Conservation (phyloP, 2,329 filamentous ascomycete genomes). For the Xylaria sp. region DNA sequence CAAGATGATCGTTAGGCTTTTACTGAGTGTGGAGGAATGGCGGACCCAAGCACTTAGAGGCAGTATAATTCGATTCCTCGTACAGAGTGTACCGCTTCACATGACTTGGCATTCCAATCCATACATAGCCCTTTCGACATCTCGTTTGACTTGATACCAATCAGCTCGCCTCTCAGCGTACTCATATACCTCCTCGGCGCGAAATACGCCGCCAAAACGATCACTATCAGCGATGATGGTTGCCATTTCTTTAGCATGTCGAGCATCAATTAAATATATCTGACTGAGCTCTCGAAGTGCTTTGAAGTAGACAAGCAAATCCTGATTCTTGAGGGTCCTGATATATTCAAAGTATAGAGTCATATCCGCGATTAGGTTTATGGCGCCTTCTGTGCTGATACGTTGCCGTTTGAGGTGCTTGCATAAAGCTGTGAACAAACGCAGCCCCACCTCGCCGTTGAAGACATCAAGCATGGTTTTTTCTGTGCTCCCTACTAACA, state of each 20-base stretch:
- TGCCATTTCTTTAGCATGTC: conserved; percentile 93
- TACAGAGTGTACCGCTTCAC: conserved; percentile 57
- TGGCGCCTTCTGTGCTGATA: conserved; percentile 86
- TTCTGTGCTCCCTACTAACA: conserved; percentile 94
- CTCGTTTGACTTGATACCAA: conserved; percentile 89
- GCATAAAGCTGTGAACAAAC: conserved; percentile 90
- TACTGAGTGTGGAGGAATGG: conserved; percentile 6
- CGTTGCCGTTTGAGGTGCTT: conserved; percentile 98
- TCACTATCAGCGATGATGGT: conserved; percentile 92
- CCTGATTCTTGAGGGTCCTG: conserved; percentile 80
- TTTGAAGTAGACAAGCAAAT: conserved; percentile 89
- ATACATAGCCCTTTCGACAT: conserved; percentile 97
- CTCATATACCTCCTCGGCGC: conserved; percentile 96
- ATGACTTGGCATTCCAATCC: conserved; percentile 89
- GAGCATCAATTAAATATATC: conserved; percentile 90
- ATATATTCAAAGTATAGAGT: conserved; percentile 92
- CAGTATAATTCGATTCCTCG: background rate
- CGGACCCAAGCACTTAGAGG: background rate
- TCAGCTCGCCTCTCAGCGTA: conserved; percentile 94
- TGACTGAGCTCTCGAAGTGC: conserved; percentile 92
- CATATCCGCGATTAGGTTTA: conserved; percentile 96
- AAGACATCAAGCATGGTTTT: conserved; percentile 99
- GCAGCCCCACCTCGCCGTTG: conserved; percentile 94
- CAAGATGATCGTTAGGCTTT: background rate
- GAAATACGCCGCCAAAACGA: conserved; percentile 90